phyloP scores from a whole-genome alignment of 805 yeast species.

The Pichia nakasei region DNA sequence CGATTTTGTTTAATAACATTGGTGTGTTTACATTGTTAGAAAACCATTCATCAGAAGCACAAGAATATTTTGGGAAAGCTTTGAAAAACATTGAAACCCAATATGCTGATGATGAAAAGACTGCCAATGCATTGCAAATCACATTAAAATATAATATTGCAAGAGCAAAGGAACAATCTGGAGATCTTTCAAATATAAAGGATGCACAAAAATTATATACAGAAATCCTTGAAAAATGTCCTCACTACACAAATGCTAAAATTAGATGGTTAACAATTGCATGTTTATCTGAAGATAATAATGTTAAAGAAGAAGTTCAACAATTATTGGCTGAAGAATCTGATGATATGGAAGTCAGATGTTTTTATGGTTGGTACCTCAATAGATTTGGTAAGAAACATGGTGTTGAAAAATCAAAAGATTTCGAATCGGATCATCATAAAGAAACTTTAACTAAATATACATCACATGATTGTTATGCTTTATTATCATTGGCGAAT shows the following conservation, averaged over 20 bases:
- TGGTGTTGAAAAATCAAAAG: slow-evolving; percentile 37
- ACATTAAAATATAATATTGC: slow-evolving; percentile 69
- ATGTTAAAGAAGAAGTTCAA: slow-evolving; percentile 46
- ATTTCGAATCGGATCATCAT: slow-evolving; percentile 68
- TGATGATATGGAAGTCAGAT: slow-evolving; percentile 71
- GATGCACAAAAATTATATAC: slow-evolving; percentile 38
- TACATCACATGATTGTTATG: slow-evolving; percentile 84
- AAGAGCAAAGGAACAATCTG: slow-evolving; percentile 41
- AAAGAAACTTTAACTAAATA: slow-evolving; percentile 74
- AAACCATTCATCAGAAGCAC: slow-evolving; percentile 35
- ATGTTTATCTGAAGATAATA: slow-evolving; percentile 39
- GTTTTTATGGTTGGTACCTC: slow-evolving; percentile 88
- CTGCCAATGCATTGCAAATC: slow-evolving; percentile 24
- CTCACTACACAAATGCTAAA: slow-evolving; percentile 67
- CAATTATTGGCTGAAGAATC: slow-evolving; percentile 44
- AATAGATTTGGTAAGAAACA: slow-evolving; percentile 49
- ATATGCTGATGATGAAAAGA: slow-evolving; percentile 12
- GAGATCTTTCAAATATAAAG: slow-evolving; percentile 19
- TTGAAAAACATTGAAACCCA: slow-evolving; percentile 30
- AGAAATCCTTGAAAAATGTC: slow-evolving; percentile 47
- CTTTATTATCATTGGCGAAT: slow-evolving; percentile 84
- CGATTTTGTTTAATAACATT: slow-evolving; percentile 67
- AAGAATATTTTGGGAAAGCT: slow-evolving; percentile 37
- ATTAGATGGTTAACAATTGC: slow-evolving; percentile 61
- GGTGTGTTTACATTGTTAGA: slow-evolving; percentile 74